Evolutionary conservation across 768 basidiomycete species (phyloP).

Genomic region (Lactarius quietus): DNA sequence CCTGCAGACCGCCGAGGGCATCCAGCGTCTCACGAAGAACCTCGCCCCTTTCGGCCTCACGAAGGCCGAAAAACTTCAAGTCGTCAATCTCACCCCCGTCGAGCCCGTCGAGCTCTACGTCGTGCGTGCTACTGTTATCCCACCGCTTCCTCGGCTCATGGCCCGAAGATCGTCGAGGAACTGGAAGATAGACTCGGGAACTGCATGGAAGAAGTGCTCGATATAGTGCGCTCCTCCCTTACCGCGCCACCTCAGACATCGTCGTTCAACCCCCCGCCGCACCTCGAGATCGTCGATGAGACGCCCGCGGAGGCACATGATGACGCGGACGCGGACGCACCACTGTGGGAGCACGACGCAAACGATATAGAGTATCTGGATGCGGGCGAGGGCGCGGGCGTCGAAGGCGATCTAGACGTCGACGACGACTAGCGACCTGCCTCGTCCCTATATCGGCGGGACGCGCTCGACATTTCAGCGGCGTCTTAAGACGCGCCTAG

Average conservation of each 20-base stretch:
- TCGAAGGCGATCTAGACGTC: constrained; percentile 29
- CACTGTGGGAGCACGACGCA: constrained; percentile 18
- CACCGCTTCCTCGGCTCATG: background rate
- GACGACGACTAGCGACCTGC: constrained; percentile 23
- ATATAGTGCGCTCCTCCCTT: constrained; percentile 48
- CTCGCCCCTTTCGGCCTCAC: constrained; percentile 72
- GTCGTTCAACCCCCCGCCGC: background rate
- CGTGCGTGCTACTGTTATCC: constrained; percentile 45
- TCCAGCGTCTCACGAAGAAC: constrained; percentile 60
- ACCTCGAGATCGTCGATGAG: constrained; percentile 16
- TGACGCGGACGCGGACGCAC: constrained; percentile 8
- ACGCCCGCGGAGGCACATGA: background rate
- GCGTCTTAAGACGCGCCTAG: too few relatives aligned
- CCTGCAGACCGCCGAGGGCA: constrained; percentile 59
- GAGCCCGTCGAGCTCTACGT: constrained; percentile 85
- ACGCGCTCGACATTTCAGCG: too few relatives aligned
- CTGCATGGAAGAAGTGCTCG: constrained; percentile 63
- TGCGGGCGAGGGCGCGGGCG: constrained; percentile 25
- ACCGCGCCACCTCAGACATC: constrained; percentile 16
- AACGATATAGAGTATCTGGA: constrained; percentile 24
- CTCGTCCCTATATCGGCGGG: too few relatives aligned
- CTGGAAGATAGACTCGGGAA: constrained; percentile 77
- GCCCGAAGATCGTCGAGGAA: constrained; percentile 83
- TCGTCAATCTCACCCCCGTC: constrained; percentile 86
- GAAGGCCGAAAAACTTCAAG: constrained; percentile 88